Conservation (phyloP, 129 eudicot genomes). For the Centaurea solstitialis region DNA sequence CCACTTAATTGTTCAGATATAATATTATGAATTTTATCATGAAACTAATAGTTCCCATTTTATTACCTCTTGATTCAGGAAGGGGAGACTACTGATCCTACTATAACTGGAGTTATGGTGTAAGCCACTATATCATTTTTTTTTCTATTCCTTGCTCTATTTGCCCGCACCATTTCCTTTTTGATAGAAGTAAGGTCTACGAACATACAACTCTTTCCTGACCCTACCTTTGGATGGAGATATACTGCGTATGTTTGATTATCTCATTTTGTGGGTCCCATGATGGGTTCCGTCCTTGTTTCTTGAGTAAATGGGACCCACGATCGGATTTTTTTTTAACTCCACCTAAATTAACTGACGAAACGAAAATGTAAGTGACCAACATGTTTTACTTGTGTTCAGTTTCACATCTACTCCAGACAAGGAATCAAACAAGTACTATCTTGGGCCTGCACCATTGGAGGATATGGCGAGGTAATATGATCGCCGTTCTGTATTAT, state of each 20-base stretch:
- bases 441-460: conserved; percentile 94
- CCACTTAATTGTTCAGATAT: background rate
- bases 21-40: background rate
- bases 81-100: conserved; percentile 56
- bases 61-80: conserved; percentile 45
- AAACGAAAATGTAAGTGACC: background rate
- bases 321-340: background rate
- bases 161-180: background rate
- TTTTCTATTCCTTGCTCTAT: background rate
- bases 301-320: background rate
- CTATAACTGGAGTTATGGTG: conserved; percentile 79
- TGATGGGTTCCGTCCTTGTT: background rate
- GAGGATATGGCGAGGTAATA: conserved; percentile 87
- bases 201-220: background rate
- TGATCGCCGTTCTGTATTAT: background rate
- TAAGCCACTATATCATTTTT: conserved; percentile 32
- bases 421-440: conserved; percentile 71
- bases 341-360: background rate
- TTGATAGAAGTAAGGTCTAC: background rate
- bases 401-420: conserved; percentile 97
- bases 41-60: background rate
- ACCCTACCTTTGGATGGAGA: background rate
- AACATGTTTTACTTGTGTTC: conserved; percentile 18
- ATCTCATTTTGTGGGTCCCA: background rate
- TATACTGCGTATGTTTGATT: background rate